phyloP scores from a whole-genome alignment of 129 eudicot species.

The Lonicera japonica region DNA sequence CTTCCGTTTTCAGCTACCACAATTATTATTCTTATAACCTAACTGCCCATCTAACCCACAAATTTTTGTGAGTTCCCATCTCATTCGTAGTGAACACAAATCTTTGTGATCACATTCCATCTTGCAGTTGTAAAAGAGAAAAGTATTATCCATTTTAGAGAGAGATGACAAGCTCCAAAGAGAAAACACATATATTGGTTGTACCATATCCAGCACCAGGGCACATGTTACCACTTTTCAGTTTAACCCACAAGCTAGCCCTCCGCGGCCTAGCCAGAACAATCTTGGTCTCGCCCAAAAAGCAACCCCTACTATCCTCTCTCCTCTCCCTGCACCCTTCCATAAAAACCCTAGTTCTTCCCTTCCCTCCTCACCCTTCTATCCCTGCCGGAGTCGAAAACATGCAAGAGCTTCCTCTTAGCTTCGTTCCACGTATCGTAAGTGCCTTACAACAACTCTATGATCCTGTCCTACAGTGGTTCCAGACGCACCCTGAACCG shows the following conservation, averaged over 20 bases:
- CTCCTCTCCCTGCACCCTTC: neutral
- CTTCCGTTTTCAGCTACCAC: too few relatives aligned
- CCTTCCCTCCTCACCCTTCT: neutral
- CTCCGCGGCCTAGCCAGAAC: neutral
- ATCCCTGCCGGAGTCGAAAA: neutral
- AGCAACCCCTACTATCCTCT: neutral
- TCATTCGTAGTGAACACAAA: too few relatives aligned
- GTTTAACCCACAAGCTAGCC: neutral
- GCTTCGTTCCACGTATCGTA: neutral
- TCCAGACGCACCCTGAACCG: neutral
- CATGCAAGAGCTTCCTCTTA: neutral
- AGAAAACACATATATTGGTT: too few relatives aligned
- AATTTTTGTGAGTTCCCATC: too few relatives aligned
- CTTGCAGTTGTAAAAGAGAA: too few relatives aligned
- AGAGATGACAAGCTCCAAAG: too few relatives aligned
- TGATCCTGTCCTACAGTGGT: neutral
- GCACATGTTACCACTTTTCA: neutral
- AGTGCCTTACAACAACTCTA: neutral
- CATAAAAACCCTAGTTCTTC: neutral
- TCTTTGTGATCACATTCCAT: too few relatives aligned
- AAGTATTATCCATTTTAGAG: too few relatives aligned
- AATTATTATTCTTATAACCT: too few relatives aligned
- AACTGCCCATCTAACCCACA: too few relatives aligned
- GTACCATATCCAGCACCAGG: neutral
- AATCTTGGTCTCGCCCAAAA: neutral